A percentile compares a stretch with the other conserved stretches of the same genome.
Conservation (phyloP, 768 basidiomycete species). For the Mycena albidolilacea region DNA sequence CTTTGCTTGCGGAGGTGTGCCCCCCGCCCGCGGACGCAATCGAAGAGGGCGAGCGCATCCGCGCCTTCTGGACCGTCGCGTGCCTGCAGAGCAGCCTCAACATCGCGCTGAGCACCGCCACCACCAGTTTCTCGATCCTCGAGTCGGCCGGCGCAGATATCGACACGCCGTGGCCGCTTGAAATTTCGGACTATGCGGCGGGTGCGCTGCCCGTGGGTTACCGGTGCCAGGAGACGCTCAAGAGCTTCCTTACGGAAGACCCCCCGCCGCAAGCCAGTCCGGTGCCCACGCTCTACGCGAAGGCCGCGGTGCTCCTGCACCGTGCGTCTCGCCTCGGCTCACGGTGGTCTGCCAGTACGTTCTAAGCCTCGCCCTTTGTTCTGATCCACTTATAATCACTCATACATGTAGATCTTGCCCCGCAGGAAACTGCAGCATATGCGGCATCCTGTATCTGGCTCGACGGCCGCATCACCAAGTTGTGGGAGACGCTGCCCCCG, state of each 20-base stretch:
- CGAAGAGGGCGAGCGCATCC: conserved; percentile 41
- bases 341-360: conserved; percentile 31
- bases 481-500: conserved; percentile 34
- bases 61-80: conserved; percentile 40
- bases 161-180: conserved; percentile 42
- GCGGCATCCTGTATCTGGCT: conserved; percentile 20
- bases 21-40: conserved; percentile 16
- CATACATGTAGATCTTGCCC: conserved; percentile 11
- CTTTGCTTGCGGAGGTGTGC: conserved; percentile 4
- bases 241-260: conserved; percentile 16
- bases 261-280: neutral
- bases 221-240: conserved; percentile 18
- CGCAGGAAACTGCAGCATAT: conserved; percentile 27
- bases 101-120: conserved; percentile 13
- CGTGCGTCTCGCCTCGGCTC: conserved; percentile 25
- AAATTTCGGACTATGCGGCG: conserved; percentile 27
- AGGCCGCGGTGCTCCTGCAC: conserved; percentile 39
- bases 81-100: conserved; percentile 33
- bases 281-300: conserved; percentile 10
- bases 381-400: neutral
- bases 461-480: conserved; percentile 27
- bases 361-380: neutral
- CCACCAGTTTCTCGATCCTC: conserved; percentile 24
- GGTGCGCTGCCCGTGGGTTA: neutral
- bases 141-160: conserved; percentile 20